A percentile compares a stretch with the other conserved stretches of the same genome.
Evolutionary conservation across 768 basidiomycete species (phyloP).

Genomic region (Tephrocybe sp.): DNA sequence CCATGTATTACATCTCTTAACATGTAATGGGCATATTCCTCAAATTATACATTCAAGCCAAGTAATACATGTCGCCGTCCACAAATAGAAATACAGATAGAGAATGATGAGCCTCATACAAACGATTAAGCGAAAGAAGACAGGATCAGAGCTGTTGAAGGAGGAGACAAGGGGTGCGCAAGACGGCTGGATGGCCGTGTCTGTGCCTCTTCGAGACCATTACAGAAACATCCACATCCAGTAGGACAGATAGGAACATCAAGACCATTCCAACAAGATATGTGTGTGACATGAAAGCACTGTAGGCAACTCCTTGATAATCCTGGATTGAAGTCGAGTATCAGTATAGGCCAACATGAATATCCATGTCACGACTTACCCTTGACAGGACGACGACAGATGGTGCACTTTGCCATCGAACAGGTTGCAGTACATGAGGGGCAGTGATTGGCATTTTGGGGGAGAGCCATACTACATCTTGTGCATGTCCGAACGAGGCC

Average conservation of each 20-base stretch:
- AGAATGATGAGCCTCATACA: neutral
- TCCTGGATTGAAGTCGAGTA: slow-evolving; percentile 35
- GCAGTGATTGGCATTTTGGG: slow-evolving; percentile 38
- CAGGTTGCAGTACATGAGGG: slow-evolving; percentile 41
- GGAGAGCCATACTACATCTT: slow-evolving; percentile 37
- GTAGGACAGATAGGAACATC: slow-evolving; percentile 57
- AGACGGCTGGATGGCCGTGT: slow-evolving; percentile 19
- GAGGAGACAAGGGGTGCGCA: slow-evolving; percentile 15
- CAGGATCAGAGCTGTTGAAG: slow-evolving; percentile 5
- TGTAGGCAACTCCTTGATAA: slow-evolving; percentile 60
- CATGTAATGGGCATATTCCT: too few relatives aligned
- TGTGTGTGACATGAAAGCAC: slow-evolving; percentile 66
- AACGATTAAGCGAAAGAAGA: slow-evolving; percentile 9
- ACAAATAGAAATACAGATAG: neutral
- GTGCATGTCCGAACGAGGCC: slow-evolving; percentile 50
- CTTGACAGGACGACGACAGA: slow-evolving; percentile 77
- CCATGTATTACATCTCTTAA: too few relatives aligned
- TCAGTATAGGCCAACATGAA: neutral
- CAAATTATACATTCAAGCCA: too few relatives aligned
- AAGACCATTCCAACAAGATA: slow-evolving; percentile 60
- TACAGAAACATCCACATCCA: slow-evolving; percentile 70
- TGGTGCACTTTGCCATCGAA: slow-evolving; percentile 56
- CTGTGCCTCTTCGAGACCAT: slow-evolving; percentile 25
- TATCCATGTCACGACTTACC: slow-evolving; percentile 37
- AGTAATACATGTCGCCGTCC: neutral